Evolutionary conservation across 257 asterid species (phyloP).

Genomic region (Solanum rostratum): DNA sequence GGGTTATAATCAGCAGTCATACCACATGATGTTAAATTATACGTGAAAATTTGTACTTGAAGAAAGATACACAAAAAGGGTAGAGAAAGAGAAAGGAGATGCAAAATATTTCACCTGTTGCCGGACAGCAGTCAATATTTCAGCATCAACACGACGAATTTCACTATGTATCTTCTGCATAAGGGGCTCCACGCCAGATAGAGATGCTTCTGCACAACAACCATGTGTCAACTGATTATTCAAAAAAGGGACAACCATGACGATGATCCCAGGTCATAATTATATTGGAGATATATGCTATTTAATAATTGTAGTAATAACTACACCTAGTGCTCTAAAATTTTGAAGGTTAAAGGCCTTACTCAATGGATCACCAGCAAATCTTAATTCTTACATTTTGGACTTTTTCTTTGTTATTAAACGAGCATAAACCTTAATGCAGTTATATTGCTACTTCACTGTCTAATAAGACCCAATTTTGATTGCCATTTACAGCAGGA

Average conservation of each 20-base stretch:
- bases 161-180: conserved; percentile 88
- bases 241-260: background rate
- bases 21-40: background rate
- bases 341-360: background rate
- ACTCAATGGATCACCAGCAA: background rate
- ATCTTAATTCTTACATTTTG: background rate
- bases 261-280: background rate
- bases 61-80: background rate
- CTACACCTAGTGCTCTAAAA: background rate
- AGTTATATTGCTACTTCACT: background rate
- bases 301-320: background rate
- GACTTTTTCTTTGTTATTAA: background rate
- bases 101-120: conserved; percentile 61
- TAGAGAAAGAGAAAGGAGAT: background rate
- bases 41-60: background rate
- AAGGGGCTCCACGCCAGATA: conserved; percentile 92
- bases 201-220: conserved; percentile 73
- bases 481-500: background rate
- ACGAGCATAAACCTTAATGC: background rate
- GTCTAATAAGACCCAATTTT: background rate
- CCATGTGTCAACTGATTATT: conserved; percentile 9
- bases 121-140: conserved; percentile 78
- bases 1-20: background rate
- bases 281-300: background rate
- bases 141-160: conserved; percentile 80